These are phyloP conservation scores for Ophiocordyceps camponoti-floridani DNA, from an alignment of 2,329 filamentous ascomycete species.

Conservation along the genomic window DNA sequence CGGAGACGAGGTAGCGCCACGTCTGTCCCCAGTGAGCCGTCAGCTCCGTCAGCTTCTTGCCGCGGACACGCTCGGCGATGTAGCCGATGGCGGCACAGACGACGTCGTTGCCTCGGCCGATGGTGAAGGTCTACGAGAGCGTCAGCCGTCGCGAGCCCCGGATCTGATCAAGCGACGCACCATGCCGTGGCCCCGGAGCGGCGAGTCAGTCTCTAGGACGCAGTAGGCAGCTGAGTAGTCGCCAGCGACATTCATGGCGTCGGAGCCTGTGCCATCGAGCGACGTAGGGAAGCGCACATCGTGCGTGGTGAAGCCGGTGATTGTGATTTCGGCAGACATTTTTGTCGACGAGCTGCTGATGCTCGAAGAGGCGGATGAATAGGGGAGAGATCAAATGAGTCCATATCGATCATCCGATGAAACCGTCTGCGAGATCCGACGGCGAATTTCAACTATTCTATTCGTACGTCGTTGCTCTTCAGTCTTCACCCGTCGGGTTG, in stretches of 20 bases:
- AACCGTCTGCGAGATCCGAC: background rate
- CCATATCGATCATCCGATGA: no score
- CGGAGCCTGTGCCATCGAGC: conserved; percentile 86
- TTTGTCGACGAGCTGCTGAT: background rate
- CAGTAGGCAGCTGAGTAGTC: conserved; percentile 94
- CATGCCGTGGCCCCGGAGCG: conserved; percentile 62
- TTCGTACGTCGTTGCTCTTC: no score
- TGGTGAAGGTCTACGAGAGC: conserved; percentile 48
- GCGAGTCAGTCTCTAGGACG: conserved; percentile 65
- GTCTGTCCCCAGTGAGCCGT: conserved; percentile 72
- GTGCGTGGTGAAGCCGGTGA: conserved; percentile 52
- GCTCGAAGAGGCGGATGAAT: background rate
- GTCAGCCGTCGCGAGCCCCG: background rate
- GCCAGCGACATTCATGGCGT: conserved; percentile 89
- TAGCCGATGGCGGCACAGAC: conserved; percentile 72
- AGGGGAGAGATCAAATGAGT: background rate
- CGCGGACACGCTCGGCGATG: conserved; percentile 58
- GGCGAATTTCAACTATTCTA: background rate
- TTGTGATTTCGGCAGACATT: conserved; percentile 35
- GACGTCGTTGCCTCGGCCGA: conserved; percentile 80
- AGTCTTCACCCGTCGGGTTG: background rate
- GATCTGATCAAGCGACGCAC: conserved; percentile 19
- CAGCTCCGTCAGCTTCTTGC: conserved; percentile 58
- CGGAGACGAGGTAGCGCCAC: conserved; percentile 81
- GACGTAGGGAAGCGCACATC: conserved; percentile 80